Evolutionary conservation across 192 early-diverging fungal species (phyloP).

Genomic region (Backusella psychrophila): DNA sequence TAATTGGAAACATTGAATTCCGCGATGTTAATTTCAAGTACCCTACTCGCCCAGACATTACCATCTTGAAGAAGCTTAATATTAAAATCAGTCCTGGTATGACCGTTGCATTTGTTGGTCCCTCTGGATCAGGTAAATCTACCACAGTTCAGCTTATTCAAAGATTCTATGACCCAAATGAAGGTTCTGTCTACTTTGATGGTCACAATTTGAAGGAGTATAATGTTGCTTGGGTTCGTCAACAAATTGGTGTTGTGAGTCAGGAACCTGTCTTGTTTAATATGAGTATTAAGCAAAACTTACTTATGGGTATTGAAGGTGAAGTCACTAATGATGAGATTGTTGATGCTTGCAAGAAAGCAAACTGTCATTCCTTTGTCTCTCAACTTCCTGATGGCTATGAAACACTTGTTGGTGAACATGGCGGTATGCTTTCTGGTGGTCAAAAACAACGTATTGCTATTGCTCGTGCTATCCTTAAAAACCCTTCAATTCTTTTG

Average conservation of each 20-base stretch:
- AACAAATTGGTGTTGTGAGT: constrained; percentile 84
- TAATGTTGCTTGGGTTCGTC: constrained; percentile 81
- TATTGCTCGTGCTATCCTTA: constrained; percentile 90
- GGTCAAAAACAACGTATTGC: constrained; percentile 97
- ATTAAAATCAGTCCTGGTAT: constrained; percentile 73
- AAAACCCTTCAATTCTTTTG: constrained; percentile 81
- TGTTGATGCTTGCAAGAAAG: constrained; percentile 60
- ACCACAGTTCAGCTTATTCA: constrained; percentile 83
- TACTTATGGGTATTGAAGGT: constrained; percentile 62
- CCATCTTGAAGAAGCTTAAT: constrained; percentile 70
- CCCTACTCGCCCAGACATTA: constrained; percentile 80
- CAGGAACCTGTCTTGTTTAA: constrained; percentile 93
- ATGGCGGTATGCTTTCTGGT: constrained; percentile 73
- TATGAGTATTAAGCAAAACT: constrained; percentile 75
- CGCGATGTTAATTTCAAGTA: constrained; percentile 79
- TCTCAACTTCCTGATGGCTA: constrained; percentile 76
- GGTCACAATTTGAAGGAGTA: constrained; percentile 71
- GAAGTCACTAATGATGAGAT: constrained; percentile 70
- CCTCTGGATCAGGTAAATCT: constrained; percentile 84
- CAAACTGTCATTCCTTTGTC: constrained; percentile 86
- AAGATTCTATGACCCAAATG: constrained; percentile 77
- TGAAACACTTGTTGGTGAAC: constrained; percentile 83
- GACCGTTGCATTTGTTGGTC: constrained; percentile 89
- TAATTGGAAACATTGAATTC: constrained; percentile 74
- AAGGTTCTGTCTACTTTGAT: constrained; percentile 67